Evolutionary conservation across 164 flowering plant species (phyloP).

Genomic region (Stephania cephalantha): DNA sequence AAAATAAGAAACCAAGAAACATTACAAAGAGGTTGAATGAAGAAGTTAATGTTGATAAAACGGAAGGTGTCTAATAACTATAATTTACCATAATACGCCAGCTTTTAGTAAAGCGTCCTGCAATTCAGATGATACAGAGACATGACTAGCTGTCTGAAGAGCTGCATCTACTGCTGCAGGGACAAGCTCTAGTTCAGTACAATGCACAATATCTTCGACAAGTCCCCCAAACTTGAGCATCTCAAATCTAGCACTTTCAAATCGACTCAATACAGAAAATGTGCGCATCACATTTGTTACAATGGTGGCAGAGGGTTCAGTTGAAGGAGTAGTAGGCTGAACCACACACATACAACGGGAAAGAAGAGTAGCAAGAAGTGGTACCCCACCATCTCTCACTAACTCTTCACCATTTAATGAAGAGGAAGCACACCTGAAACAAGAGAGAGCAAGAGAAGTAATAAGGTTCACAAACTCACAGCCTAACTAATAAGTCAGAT

Average conservation of each 20-base stretch:
- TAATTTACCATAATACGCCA: conserved; percentile 74
- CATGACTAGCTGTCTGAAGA: conserved; percentile 72
- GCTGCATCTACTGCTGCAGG: conserved; percentile 96
- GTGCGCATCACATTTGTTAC: conserved; percentile 92
- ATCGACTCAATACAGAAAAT: conserved; percentile 76
- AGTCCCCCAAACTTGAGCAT: conserved; percentile 76
- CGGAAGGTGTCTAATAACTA: not conserved
- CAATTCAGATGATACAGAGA: conserved; percentile 80
- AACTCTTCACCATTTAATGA: conserved; percentile 98
- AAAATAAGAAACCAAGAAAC: not conserved
- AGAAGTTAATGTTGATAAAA: not conserved
- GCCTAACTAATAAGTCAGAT: not conserved
- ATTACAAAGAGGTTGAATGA: not conserved
- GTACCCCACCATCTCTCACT: conserved; percentile 92
- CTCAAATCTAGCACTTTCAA: conserved; percentile 88
- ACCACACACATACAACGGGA: conserved; percentile 97
- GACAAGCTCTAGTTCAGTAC: conserved; percentile 92
- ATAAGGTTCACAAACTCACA: conserved; percentile 10
- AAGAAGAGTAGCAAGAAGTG: conserved; percentile 82
- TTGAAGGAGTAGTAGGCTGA: conserved; percentile 86
- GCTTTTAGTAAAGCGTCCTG: conserved; percentile 83
- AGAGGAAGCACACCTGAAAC: conserved; percentile 80
- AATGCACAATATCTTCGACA: conserved; percentile 85
- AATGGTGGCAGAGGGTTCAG: conserved; percentile 80
- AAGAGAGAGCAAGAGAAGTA: conserved; percentile 3